Conservation (phyloP, 192 early-diverging fungal species). For the Rhizophagus clarus region DNA sequence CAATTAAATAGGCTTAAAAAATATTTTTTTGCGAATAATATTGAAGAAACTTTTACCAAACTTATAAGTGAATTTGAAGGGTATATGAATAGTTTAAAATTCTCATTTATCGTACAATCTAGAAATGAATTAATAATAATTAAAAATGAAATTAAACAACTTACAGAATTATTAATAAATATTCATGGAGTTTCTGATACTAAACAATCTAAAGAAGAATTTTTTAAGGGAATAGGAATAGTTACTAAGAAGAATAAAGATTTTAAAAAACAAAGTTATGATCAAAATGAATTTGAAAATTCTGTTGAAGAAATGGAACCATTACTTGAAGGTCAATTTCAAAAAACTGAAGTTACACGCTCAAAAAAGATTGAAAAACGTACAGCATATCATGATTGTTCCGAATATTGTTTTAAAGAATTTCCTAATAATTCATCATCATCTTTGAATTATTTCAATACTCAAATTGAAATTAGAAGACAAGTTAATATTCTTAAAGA, state of each 20-base stretch:
- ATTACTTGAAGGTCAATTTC: not conserved
- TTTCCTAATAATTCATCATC: not conserved
- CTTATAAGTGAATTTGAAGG: not conserved
- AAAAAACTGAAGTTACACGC: not conserved
- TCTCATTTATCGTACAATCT: not conserved
- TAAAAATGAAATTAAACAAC: not conserved
- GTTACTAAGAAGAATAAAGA: not conserved
- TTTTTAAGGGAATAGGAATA: not conserved
- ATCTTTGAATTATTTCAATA: not conserved
- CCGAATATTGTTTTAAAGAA: not conserved
- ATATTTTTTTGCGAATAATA: not conserved
- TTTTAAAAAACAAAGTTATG: not conserved
- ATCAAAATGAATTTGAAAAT: not conserved
- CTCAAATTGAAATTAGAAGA: not conserved
- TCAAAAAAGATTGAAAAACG: not conserved
- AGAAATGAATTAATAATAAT: not conserved
- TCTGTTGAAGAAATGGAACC: not conserved
- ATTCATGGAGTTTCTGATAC: not conserved
- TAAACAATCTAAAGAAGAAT: not conserved
- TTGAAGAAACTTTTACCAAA: not conserved
- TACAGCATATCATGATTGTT: not conserved
- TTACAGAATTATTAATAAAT: not conserved
- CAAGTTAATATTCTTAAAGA: constrained; percentile 19
- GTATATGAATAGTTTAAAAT: not conserved
- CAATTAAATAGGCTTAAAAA: not conserved